A percentile compares a stretch with the other conserved stretches of the same genome.
phyloP scores from a whole-genome alignment of 805 yeast species.

The Pichia cabralensis region DNA sequence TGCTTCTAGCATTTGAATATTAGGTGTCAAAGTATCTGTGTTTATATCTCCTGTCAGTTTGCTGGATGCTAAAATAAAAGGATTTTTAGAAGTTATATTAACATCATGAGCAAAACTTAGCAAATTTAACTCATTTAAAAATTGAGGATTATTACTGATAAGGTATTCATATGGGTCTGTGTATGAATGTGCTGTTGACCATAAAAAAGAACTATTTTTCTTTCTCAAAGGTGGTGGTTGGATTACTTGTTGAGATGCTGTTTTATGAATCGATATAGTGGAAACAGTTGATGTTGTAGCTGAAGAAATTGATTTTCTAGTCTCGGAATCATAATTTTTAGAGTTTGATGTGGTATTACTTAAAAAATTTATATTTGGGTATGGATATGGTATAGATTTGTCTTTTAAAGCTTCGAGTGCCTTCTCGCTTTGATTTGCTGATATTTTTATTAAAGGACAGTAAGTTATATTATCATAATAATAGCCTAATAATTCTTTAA shows the following conservation, averaged over 20 bases:
- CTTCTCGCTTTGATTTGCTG: conserved; percentile 17
- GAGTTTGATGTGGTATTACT: conserved; percentile 1
- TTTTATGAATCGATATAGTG: neutral
- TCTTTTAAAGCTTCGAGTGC: conserved; percentile 15
- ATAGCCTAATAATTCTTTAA: conserved; percentile 41
- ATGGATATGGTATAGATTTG: conserved; percentile 15
- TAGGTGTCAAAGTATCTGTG: neutral
- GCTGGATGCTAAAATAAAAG: conserved; percentile 14
- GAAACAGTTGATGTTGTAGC: conserved; percentile 3
- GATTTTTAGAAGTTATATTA: conserved; percentile 12
- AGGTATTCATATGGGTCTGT: conserved; percentile 32
- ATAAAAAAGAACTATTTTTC: conserved; percentile 23
- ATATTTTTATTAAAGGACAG: conserved; percentile 41
- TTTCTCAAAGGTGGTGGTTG: conserved; percentile 12
- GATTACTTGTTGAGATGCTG: neutral
- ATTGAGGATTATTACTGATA: conserved; percentile 16
- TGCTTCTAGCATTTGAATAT: conserved; percentile 3
- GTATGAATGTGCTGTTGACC: conserved; percentile 14
- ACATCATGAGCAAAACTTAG: conserved; percentile 11
- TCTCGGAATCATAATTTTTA: neutral
- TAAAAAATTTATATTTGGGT: conserved; percentile 19
- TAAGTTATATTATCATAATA: conserved; percentile 59
- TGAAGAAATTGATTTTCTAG: conserved; percentile 6
- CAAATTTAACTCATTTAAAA: conserved; percentile 9
- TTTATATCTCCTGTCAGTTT: neutral